A percentile compares a stretch with the other conserved stretches of the same genome.
These are phyloP conservation scores for Auricularia sp. DNA, from an alignment of 768 basidiomycete genomes.

Conservation along the genomic window DNA sequence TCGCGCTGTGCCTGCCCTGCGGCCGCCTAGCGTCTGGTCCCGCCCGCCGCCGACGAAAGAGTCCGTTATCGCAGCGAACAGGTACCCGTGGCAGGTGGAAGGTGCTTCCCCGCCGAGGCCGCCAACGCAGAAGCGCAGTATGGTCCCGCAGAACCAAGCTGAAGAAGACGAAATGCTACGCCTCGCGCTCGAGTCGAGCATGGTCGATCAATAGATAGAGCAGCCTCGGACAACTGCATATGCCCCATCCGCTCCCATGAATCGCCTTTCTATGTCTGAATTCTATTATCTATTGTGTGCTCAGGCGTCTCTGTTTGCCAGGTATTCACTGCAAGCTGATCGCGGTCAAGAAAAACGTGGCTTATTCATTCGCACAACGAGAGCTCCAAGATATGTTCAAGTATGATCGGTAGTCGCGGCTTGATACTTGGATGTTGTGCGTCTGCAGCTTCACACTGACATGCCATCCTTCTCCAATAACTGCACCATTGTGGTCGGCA, in stretches of 20 bases:
- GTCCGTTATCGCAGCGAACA: neutral
- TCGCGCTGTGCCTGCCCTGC: neutral
- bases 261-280: too few relatives aligned
- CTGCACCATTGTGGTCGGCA: slow-evolving; percentile 33
- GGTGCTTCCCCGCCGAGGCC: neutral
- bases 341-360: too few relatives aligned
- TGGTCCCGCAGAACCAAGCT: neutral
- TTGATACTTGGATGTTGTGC: too few relatives aligned
- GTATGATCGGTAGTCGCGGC: too few relatives aligned
- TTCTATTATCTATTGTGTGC: too few relatives aligned
- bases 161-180: neutral
- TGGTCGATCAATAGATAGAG: neutral
- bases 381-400: too few relatives aligned
- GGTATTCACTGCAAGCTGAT: too few relatives aligned
- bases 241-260: too few relatives aligned
- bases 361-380: too few relatives aligned
- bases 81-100: neutral
- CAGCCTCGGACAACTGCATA: too few relatives aligned
- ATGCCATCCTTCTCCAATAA: slow-evolving; percentile 25
- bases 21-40: neutral
- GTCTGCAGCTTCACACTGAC: neutral
- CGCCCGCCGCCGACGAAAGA: neutral
- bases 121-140: neutral
- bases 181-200: neutral
- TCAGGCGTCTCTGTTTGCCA: too few relatives aligned